Evolutionary conservation across 129 eudicot species (phyloP).

Genomic region (Sambucus nigra): DNA sequence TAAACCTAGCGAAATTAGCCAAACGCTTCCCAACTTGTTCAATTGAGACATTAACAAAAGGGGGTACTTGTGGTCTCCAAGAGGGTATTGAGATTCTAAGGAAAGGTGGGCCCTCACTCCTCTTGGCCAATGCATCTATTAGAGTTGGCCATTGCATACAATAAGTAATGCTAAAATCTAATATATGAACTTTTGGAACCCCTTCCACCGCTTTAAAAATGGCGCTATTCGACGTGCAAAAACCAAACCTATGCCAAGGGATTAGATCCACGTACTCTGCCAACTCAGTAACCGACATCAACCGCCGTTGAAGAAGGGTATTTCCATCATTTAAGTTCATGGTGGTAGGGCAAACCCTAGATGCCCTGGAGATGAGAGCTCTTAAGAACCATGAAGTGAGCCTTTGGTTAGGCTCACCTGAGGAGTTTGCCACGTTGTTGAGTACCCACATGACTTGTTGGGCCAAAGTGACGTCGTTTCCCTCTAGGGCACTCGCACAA

Average conservation of each 20-base stretch:
- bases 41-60: slow-evolving; percentile 39
- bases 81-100: slow-evolving; percentile 61
- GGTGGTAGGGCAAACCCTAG: slow-evolving; percentile 62
- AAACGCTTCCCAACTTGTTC: slow-evolving; percentile 65
- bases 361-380: slow-evolving; percentile 59
- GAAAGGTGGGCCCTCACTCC: slow-evolving; percentile 56
- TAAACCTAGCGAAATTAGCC: slow-evolving; percentile 60
- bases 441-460: slow-evolving; percentile 97
- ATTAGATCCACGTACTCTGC: slow-evolving; percentile 79
- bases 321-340: slow-evolving; percentile 29
- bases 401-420: slow-evolving; percentile 79
- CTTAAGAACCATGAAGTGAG: slow-evolving; percentile 70
- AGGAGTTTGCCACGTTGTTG: slow-evolving; percentile 65
- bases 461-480: slow-evolving; percentile 60
- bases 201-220: slow-evolving; percentile 54
- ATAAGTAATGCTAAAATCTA: slow-evolving; percentile 66
- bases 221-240: slow-evolving; percentile 69
- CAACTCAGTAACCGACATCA: slow-evolving; percentile 61
- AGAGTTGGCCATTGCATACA: slow-evolving; percentile 92
- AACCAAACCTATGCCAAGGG: slow-evolving; percentile 85
- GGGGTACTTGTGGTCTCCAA: slow-evolving; percentile 64
- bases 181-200: slow-evolving; percentile 47
- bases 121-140: slow-evolving; percentile 54
- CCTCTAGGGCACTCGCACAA: slow-evolving; percentile 70
- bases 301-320: slow-evolving; percentile 21